Evolutionary conservation across 345 rosid genomes (phyloP).

Genomic region (Citrus reticulata): DNA sequence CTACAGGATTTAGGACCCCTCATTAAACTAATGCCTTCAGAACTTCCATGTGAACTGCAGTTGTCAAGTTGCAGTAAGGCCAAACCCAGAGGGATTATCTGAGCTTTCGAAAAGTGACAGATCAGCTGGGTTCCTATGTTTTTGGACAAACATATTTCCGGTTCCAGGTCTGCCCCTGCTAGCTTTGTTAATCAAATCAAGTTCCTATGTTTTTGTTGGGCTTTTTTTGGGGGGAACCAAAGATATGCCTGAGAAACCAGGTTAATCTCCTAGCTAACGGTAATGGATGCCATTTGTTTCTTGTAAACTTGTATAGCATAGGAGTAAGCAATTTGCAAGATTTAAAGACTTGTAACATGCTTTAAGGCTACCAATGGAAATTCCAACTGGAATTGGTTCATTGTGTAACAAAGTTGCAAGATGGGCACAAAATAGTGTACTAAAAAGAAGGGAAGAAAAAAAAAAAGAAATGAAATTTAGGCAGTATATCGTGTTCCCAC

Average conservation of each 20-base stretch:
- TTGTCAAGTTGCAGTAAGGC: constrained; percentile 6
- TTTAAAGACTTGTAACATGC: not conserved
- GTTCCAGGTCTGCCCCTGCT: not conserved
- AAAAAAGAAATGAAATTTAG: not conserved
- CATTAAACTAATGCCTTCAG: not conserved
- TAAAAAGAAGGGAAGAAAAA: not conserved
- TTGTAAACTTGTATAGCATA: not conserved
- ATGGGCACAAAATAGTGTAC: not conserved
- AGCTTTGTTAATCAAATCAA: no score
- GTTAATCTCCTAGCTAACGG: not conserved
- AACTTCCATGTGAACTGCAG: constrained; percentile 25
- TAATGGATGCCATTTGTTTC: not conserved
- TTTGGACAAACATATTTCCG: constrained; percentile 9
- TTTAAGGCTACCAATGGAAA: not conserved
- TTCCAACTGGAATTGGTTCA: not conserved
- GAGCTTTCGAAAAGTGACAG: constrained; percentile 5
- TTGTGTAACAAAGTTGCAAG: not conserved
- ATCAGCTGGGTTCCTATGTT: constrained; percentile 10
- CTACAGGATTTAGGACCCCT: constrained; percentile 7
- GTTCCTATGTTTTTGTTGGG: no score
- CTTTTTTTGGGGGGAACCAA: no score
- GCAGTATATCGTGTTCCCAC: not conserved
- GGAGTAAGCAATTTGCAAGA: not conserved
- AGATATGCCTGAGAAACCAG: not conserved
- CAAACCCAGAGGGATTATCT: not conserved